These are phyloP conservation scores for Pleurotus citrinopileatus DNA, from an alignment of 768 basidiomycete species.

Conservation along the genomic window DNA sequence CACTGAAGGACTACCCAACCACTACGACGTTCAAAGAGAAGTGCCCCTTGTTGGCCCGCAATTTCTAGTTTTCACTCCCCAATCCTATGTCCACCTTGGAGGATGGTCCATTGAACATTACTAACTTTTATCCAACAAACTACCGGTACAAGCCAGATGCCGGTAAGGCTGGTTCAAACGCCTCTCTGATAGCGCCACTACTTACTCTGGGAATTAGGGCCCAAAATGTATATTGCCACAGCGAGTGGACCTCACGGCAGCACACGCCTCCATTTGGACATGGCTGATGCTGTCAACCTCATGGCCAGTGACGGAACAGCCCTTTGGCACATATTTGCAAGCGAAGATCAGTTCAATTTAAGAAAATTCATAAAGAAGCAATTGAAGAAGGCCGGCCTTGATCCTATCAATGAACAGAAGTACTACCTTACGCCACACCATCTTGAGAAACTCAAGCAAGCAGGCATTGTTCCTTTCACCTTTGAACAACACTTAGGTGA, in stretches of 20 bases:
- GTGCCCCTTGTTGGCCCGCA: not conserved
- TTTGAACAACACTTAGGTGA: not conserved
- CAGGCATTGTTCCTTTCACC: not conserved
- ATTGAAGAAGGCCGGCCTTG: not conserved
- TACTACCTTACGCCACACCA: not conserved
- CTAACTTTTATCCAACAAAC: too few relatives aligned
- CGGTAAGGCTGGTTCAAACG: not conserved
- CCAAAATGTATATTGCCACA: not conserved
- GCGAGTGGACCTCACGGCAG: not conserved
- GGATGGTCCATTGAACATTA: conserved; percentile 1
- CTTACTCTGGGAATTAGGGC: not conserved
- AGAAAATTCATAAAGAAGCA: not conserved
- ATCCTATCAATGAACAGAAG: not conserved
- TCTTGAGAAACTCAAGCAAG: not conserved
- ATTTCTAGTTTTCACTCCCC: not conserved
- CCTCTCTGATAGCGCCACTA: not conserved
- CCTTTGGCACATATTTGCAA: not conserved
- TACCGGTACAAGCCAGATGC: not conserved
- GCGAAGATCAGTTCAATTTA: not conserved
- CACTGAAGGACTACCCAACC: not conserved
- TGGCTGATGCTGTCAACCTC: not conserved
- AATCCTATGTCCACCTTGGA: not conserved
- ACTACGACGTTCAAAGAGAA: too few relatives aligned
- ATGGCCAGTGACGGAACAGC: not conserved
- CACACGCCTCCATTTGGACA: not conserved